Conservation (phyloP, 2,329 filamentous ascomycete genomes). For the Acrocalymma vagum region DNA sequence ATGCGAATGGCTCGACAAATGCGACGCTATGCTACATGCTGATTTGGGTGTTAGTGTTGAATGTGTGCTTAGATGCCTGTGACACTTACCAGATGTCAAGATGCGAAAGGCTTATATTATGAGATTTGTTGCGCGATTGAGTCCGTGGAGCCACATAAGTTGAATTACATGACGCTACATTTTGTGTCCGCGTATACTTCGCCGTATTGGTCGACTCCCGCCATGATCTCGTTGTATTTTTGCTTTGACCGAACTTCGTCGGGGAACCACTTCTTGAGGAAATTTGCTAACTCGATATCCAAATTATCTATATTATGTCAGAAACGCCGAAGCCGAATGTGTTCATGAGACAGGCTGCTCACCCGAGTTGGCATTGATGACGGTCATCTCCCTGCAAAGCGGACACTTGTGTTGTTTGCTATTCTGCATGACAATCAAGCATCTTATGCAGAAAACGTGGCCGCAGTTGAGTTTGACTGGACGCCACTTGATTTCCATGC, state of each 20-base stretch:
- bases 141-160: no score
- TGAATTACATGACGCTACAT: constrained; percentile 67
- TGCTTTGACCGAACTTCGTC: constrained; percentile 71
- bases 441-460: constrained; percentile 85
- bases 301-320: constrained; percentile 77
- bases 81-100: no score
- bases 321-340: not conserved
- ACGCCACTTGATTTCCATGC: constrained; percentile 80
- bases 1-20: no score
- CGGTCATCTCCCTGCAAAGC: constrained; percentile 75
- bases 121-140: no score
- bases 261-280: constrained; percentile 79
- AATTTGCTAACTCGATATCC: constrained; percentile 72
- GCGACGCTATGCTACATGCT: no score
- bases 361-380: constrained; percentile 74
- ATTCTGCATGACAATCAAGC: constrained; percentile 81
- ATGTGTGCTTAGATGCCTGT: no score
- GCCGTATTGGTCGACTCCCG: constrained; percentile 77
- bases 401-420: constrained; percentile 75
- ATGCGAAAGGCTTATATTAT: no score
- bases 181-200: constrained; percentile 66
- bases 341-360: constrained; percentile 36
- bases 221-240: constrained; percentile 76
- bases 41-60: no score
- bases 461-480: constrained; percentile 79